These are phyloP conservation scores for Colletotrichum sp. DNA, from an alignment of 2,329 filamentous ascomycete genomes.

Conservation along the genomic window DNA sequence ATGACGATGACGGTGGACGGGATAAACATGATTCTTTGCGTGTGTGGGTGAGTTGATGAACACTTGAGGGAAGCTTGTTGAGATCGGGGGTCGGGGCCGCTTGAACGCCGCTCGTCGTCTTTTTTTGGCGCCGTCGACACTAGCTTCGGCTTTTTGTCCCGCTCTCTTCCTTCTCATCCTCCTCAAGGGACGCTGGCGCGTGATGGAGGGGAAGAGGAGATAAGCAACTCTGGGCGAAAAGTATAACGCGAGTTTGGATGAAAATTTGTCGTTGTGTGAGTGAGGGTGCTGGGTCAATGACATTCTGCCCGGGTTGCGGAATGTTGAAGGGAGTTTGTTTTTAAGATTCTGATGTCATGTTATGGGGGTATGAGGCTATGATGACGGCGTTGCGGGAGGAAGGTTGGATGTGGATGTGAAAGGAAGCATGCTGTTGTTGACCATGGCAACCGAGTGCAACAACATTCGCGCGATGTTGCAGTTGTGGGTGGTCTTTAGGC, in stretches of 20 bases:
- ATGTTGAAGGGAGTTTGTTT: background rate
- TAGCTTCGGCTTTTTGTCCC: background rate
- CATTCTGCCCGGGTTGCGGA: background rate
- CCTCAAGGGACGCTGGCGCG: background rate
- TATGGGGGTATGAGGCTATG: background rate
- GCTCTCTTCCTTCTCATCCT: background rate
- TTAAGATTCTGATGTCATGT: background rate
- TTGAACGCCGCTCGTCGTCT: background rate
- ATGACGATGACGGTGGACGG: background rate
- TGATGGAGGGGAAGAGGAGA: background rate
- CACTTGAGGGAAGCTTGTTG: background rate
- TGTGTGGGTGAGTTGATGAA: background rate
- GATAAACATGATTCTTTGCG: background rate
- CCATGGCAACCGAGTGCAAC: background rate
- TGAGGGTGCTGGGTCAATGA: background rate
- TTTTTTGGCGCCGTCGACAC: background rate
- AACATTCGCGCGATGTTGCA: background rate
- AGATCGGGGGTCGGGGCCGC: background rate
- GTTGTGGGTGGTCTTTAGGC: background rate
- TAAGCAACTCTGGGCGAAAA: constrained; percentile 1
- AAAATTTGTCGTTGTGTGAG: background rate
- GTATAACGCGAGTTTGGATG: constrained; percentile 5
- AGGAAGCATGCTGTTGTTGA: background rate
- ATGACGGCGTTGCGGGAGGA: background rate
- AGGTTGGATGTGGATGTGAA: background rate